Evolutionary conservation across 2,329 filamentous ascomycete species (phyloP).

Genomic region (Cladophialophora carrionii): DNA sequence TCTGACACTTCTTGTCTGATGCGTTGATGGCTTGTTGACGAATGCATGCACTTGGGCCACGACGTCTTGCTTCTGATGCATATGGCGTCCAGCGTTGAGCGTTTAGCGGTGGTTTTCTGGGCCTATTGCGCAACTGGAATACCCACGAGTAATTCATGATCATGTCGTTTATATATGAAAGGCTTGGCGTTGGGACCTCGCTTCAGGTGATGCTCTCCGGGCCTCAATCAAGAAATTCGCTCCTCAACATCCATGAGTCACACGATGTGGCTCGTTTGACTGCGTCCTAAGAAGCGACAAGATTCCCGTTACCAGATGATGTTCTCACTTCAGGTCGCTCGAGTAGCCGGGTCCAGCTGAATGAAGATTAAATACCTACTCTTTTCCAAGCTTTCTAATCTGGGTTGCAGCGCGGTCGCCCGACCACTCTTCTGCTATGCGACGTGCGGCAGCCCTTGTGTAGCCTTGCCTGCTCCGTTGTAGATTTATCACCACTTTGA

Average conservation of each 20-base stretch:
- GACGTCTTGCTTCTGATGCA: slow-evolving; percentile 22
- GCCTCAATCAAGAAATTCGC: slow-evolving; percentile 10
- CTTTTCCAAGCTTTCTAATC: neutral
- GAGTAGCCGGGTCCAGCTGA: neutral
- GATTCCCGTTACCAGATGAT: neutral
- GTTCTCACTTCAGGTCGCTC: neutral
- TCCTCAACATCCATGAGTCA: slow-evolving; percentile 4
- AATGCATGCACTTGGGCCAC: slow-evolving; percentile 21
- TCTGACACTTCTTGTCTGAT: slow-evolving; percentile 21
- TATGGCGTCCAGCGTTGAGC: slow-evolving; percentile 14
- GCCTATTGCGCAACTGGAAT: slow-evolving; percentile 26
- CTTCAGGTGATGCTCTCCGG: neutral
- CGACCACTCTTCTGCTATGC: neutral
- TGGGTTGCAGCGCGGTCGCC: neutral
- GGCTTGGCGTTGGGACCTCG: slow-evolving; percentile 2
- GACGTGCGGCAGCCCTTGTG: neutral
- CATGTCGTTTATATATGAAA: slow-evolving; percentile 19
- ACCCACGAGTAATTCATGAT: slow-evolving; percentile 26
- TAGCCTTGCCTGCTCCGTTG: neutral
- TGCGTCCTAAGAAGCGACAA: neutral
- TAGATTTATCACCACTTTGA: neutral
- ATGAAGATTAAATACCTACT: neutral
- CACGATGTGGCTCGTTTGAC: neutral
- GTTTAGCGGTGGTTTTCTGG: slow-evolving; percentile 22
- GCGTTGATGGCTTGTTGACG: slow-evolving; percentile 25